A percentile compares a stretch with the other conserved stretches of the same genome.
These are phyloP conservation scores for Lyophyllum atratum DNA, from an alignment of 768 basidiomycete species.

Conservation along the genomic window DNA sequence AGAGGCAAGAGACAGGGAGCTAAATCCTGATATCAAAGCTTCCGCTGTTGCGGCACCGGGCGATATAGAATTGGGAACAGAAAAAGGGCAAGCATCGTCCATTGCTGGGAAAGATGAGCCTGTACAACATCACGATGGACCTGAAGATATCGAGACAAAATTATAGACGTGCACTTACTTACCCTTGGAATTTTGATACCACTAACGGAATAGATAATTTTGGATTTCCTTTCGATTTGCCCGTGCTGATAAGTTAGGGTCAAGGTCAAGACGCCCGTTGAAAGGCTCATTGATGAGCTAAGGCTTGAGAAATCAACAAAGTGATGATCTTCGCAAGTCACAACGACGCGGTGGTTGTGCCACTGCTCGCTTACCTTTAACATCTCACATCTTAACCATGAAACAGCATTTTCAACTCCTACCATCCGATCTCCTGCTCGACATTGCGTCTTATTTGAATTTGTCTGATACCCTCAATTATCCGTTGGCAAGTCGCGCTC, in stretches of 20 bases:
- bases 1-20: slow-evolving; percentile 9
- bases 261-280: too few species aligned
- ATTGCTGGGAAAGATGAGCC: background rate
- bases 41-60: background rate
- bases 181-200: too few species aligned
- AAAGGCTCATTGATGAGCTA: too few species aligned
- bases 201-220: too few species aligned
- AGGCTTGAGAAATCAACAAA: too few species aligned
- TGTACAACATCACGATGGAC: background rate
- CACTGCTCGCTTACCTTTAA: too few species aligned
- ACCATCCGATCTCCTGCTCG: background rate
- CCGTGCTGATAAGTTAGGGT: too few species aligned
- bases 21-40: background rate
- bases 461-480: background rate
- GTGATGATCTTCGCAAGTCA: too few species aligned
- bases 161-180: background rate
- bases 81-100: background rate
- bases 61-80: background rate
- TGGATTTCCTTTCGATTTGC: too few species aligned
- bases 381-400: background rate
- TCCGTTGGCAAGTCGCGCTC: background rate
- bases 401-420: background rate
- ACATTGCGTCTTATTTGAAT: background rate
- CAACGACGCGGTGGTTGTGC: too few species aligned
- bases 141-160: background rate